Percentiles rank a stretch among this genome's conserved stretches.
Evolutionary conservation across 306 rosid species (phyloP).

Genomic region (Castanea mollissima): DNA sequence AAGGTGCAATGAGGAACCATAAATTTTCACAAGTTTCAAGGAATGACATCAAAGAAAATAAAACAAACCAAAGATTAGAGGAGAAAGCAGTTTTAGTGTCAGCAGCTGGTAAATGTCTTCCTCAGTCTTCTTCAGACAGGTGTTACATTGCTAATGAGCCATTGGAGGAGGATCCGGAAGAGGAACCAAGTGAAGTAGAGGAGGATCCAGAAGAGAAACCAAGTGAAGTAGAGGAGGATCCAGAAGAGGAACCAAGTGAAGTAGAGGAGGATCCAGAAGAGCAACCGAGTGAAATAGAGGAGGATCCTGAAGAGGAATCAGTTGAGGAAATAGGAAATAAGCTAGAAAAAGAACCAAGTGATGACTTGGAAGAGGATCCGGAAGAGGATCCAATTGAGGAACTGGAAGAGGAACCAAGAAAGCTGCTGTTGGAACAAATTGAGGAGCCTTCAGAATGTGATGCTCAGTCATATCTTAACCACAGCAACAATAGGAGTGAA

Average conservation of each 20-base stretch:
- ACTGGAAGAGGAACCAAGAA: neutral
- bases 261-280: conserved; percentile 9
- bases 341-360: no score
- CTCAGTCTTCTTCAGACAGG: neutral
- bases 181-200: neutral
- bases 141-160: conserved; percentile 3
- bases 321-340: no score
- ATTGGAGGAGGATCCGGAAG: neutral
- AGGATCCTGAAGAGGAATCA: neutral
- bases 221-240: neutral
- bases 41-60: neutral
- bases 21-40: neutral
- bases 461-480: no score
- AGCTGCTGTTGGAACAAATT: no score
- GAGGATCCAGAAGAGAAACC: conserved; percentile 4
- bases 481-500: no score
- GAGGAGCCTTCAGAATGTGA: no score
- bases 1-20: neutral
- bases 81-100: neutral
- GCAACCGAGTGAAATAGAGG: neutral
- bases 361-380: conserved; percentile 5
- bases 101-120: no score
- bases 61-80: neutral
- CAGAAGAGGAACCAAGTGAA: neutral
- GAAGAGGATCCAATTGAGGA: conserved; percentile 5